A percentile compares a stretch with the other conserved stretches of the same genome.
These are phyloP conservation scores for Sporothrix brasiliensis DNA, from an alignment of 2,329 filamentous ascomycete genomes.

Conservation along the genomic window DNA sequence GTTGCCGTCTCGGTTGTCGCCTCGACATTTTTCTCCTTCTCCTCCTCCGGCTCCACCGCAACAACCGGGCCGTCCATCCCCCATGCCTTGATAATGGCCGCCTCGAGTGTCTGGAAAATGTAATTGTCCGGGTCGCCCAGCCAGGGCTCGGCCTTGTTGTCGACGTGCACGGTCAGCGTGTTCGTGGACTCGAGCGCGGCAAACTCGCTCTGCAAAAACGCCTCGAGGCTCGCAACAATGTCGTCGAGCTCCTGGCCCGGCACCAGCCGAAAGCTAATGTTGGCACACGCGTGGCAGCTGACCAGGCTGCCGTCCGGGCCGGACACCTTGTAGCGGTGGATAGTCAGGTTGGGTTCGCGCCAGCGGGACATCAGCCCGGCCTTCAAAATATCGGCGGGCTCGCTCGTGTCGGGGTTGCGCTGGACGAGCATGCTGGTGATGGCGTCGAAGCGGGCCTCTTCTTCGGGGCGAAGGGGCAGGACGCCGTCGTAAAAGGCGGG, in stretches of 20 bases:
- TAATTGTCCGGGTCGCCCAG: conserved; percentile 87
- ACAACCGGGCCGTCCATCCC: conserved; percentile 51
- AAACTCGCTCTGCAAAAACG: conserved; percentile 73
- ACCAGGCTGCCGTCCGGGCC: conserved; percentile 92
- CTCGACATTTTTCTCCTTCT: not conserved
- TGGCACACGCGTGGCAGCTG: conserved; percentile 82
- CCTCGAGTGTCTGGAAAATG: conserved; percentile 85
- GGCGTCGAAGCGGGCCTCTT: conserved; percentile 79
- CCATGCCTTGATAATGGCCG: conserved; percentile 85
- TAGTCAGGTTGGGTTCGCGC: conserved; percentile 91
- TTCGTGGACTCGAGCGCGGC: conserved; percentile 77
- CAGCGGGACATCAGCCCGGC: conserved; percentile 87
- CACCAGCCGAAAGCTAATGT: conserved; percentile 87
- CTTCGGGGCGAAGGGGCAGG: conserved; percentile 70
- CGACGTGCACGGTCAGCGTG: conserved; percentile 76
- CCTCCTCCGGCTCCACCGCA: not conserved
- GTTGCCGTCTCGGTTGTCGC: too few relatives aligned
- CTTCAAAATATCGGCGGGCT: conserved; percentile 70
- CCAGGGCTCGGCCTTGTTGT: conserved; percentile 95
- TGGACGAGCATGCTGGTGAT: conserved; percentile 77
- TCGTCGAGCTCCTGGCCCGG: conserved; percentile 85
- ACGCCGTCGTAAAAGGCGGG: conserved; percentile 89
- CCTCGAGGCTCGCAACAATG: conserved; percentile 68
- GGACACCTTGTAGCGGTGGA: conserved; percentile 90
- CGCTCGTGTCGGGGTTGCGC: conserved; percentile 62